Percentiles rank a stretch among this genome's conserved stretches.
Conservation (phyloP, 352 stramenopile genomes). For the Pythium rhizo-oryzae region DNA sequence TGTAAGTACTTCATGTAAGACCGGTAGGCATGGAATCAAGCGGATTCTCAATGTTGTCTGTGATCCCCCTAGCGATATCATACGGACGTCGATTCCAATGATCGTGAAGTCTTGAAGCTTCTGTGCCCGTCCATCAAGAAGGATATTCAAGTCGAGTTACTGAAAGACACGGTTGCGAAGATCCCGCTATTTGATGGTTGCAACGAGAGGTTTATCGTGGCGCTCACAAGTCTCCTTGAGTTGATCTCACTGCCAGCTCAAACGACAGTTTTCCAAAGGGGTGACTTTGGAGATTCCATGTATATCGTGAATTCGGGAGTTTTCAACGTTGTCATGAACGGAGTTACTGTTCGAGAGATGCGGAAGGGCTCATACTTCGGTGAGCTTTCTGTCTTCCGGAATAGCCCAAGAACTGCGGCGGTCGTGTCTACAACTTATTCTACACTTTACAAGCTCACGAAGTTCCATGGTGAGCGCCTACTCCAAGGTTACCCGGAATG, state of each 20-base stretch:
- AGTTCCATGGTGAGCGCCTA: constrained; percentile 60
- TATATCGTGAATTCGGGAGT: constrained; percentile 80
- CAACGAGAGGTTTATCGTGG: constrained; percentile 55
- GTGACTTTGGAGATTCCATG: constrained; percentile 70
- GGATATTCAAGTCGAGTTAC: constrained; percentile 73
- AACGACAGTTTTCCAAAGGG: constrained; percentile 52
- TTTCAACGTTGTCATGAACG: constrained; percentile 57
- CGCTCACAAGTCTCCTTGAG: constrained; percentile 68
- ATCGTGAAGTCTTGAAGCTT: constrained; percentile 67
- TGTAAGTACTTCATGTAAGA: constrained; percentile 26
- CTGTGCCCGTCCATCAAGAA: constrained; percentile 75
- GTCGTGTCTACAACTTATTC: constrained; percentile 67
- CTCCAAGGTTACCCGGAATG: constrained; percentile 57
- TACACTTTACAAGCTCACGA: constrained; percentile 69
- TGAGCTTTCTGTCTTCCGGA: constrained; percentile 72
- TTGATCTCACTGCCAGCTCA: constrained; percentile 62
- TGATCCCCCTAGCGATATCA: constrained; percentile 48
- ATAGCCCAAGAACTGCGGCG: constrained; percentile 50
- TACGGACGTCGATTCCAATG: constrained; percentile 70
- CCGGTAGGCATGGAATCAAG: not conserved
- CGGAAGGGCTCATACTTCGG: constrained; percentile 74
- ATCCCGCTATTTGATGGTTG: constrained; percentile 69
- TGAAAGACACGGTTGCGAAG: constrained; percentile 48
- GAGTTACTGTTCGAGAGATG: constrained; percentile 66
- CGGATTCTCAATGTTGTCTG: not conserved